Conservation (phyloP, 495 filamentous ascomycete species). For the Talaromyces stipitatus region DNA sequence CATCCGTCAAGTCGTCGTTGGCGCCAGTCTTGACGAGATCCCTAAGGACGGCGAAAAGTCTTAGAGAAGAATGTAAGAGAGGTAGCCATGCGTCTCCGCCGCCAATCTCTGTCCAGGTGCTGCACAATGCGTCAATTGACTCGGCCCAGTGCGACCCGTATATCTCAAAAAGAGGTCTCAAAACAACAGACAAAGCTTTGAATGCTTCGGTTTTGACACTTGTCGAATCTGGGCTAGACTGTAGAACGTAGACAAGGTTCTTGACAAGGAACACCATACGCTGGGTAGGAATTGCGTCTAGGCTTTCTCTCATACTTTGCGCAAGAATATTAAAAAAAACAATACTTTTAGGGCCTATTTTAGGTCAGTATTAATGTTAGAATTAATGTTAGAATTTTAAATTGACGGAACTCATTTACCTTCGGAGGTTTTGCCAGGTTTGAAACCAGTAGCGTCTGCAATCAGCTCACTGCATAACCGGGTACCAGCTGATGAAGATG, state of each 20-base stretch:
- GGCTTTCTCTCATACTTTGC: conserved; percentile 40
- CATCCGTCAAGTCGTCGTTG: conserved; percentile 83
- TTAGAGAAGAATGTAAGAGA: conserved; percentile 60
- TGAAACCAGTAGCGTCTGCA: conserved; percentile 49
- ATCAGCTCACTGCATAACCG: conserved; percentile 51
- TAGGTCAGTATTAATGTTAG: conserved; percentile 12
- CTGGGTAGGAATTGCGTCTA: conserved; percentile 60
- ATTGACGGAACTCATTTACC: conserved; percentile 24
- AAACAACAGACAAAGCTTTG: conserved; percentile 52
- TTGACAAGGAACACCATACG: conserved; percentile 76
- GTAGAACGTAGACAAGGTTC: conserved; percentile 63
- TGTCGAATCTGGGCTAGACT: conserved; percentile 36
- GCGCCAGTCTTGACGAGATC: conserved; percentile 40
- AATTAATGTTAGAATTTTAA: background rate
- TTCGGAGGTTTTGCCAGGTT: conserved; percentile 29
- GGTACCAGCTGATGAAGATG: conserved; percentile 30
- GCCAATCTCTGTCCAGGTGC: conserved; percentile 42
- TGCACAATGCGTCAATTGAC: conserved; percentile 48
- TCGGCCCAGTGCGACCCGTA: conserved; percentile 84
- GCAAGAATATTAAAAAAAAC: conserved; percentile 53
- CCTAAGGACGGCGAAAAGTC: conserved; percentile 56
- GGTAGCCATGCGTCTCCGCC: conserved; percentile 46
- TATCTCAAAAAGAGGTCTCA: conserved; percentile 64
- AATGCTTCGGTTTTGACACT: conserved; percentile 46
- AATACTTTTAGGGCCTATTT: conserved; percentile 42